A percentile compares a stretch with the other conserved stretches of the same genome.
Evolutionary conservation across 805 yeast species (phyloP).

Genomic region (Candida maltosa): DNA sequence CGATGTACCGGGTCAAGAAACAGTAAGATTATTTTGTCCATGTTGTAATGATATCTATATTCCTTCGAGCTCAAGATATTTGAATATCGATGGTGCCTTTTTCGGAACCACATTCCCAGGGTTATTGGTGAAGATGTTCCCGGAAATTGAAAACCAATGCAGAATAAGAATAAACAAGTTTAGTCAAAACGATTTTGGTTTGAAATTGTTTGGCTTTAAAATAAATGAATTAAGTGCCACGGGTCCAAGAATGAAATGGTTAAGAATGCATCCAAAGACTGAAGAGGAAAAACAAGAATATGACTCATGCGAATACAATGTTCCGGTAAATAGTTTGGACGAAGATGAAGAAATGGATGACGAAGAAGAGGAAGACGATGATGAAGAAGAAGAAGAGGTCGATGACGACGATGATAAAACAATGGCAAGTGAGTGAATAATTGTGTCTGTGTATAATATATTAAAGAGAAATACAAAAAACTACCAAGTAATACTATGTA

Average conservation of each 20-base stretch:
- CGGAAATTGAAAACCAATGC: conserved; percentile 82
- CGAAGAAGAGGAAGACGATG: conserved; percentile 21
- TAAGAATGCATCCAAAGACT: conserved; percentile 71
- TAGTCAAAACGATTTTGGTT: conserved; percentile 56
- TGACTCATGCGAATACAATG: conserved; percentile 58
- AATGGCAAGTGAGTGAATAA: conserved; percentile 36
- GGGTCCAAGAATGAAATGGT: conserved; percentile 97
- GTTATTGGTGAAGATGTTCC: conserved; percentile 82
- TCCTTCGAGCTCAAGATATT: conserved; percentile 82
- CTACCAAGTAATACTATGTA: not conserved
- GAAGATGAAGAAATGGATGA: conserved; percentile 25
- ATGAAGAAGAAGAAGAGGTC: conserved; percentile 23
- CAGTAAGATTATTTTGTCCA: conserved; percentile 91
- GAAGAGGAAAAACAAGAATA: conserved; percentile 61
- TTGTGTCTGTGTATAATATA: not conserved
- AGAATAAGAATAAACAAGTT: conserved; percentile 46
- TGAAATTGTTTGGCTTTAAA: conserved; percentile 85
- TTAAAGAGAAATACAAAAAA: not conserved
- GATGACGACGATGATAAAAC: conserved; percentile 37
- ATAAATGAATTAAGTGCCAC: conserved; percentile 68
- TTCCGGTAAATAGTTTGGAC: conserved; percentile 38
- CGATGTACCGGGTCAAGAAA: conserved; percentile 87
- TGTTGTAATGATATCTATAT: conserved; percentile 88
- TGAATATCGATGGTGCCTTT: conserved; percentile 92
- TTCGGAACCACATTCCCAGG: conserved; percentile 97